Percentiles rank a stretch among this genome's conserved stretches.
These are phyloP conservation scores for Trichoderma sp. DNA, from an alignment of 2,329 filamentous ascomycete genomes.

Conservation along the genomic window DNA sequence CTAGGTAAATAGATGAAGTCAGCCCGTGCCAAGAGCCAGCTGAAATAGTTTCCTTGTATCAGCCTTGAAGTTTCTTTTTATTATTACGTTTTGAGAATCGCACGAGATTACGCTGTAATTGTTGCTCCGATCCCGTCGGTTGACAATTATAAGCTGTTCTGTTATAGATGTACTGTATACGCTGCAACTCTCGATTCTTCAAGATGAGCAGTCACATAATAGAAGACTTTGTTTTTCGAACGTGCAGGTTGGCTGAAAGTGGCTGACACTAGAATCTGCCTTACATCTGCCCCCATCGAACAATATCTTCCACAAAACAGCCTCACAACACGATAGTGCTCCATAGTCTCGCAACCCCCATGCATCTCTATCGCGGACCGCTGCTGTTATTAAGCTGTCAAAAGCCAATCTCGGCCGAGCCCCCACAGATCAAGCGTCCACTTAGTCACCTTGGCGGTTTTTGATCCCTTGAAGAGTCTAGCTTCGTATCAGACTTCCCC, in stretches of 20 bases:
- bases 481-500: conserved; percentile 4
- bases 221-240: not conserved
- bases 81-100: not conserved
- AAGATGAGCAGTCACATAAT: not conserved
- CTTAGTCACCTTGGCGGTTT: conserved; percentile 20
- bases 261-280: not conserved
- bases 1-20: not conserved
- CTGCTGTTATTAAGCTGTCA: conserved; percentile 1
- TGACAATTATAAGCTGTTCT: not conserved
- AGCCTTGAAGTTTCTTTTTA: not conserved
- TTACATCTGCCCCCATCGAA: not conserved
- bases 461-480: conserved; percentile 11
- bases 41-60: not conserved
- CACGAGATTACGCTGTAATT: not conserved
- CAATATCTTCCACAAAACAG: not conserved
- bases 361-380: not conserved
- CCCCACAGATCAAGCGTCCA: conserved; percentile 4
- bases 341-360: not conserved
- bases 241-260: not conserved
- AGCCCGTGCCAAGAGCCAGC: not conserved
- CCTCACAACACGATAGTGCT: not conserved
- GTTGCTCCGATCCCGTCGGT: not conserved
- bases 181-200: not conserved
- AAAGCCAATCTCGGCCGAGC: not conserved
- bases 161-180: not conserved